phyloP scores from a whole-genome alignment of 768 basidiomycete genomes.

The Lactifluus subvellereus region DNA sequence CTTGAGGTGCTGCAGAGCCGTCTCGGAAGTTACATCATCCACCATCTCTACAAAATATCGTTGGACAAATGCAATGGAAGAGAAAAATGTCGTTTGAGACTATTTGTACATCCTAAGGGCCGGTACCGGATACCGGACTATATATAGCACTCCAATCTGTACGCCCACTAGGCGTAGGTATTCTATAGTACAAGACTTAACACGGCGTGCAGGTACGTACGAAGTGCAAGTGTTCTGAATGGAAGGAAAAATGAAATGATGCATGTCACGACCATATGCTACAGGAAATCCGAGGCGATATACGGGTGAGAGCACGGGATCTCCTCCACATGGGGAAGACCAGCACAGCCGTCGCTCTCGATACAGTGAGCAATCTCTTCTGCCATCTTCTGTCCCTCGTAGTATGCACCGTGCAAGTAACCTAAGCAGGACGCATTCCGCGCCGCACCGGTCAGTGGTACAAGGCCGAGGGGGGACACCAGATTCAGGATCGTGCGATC shows the following conservation, averaged over 20 bases:
- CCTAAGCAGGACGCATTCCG: slow-evolving; percentile 20
- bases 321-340: slow-evolving; percentile 25
- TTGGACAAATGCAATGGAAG: too few relatives aligned
- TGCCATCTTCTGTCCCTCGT: slow-evolving; percentile 30
- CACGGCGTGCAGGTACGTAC: neutral
- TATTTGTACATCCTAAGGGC: slow-evolving; percentile 1
- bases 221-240: neutral
- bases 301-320: slow-evolving; percentile 27
- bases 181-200: neutral
- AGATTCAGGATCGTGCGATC: neutral
- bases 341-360: slow-evolving; percentile 17
- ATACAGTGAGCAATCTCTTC: slow-evolving; percentile 30
- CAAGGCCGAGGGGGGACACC: neutral
- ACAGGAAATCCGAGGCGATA: slow-evolving; percentile 17
- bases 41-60: slow-evolving; percentile 24
- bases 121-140: neutral
- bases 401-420: slow-evolving; percentile 34
- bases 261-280: neutral
- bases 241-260: neutral
- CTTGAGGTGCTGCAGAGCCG: slow-evolving; percentile 42
- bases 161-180: neutral
- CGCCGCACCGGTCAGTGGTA: slow-evolving; percentile 2
- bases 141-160: too few relatives aligned
- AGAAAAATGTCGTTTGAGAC: slow-evolving; percentile 2
- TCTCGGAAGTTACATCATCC: slow-evolving; percentile 35